Base-by-base conservation (phyloP, 106 monocot genomes). In the Platanthera zijinensis region DNA sequence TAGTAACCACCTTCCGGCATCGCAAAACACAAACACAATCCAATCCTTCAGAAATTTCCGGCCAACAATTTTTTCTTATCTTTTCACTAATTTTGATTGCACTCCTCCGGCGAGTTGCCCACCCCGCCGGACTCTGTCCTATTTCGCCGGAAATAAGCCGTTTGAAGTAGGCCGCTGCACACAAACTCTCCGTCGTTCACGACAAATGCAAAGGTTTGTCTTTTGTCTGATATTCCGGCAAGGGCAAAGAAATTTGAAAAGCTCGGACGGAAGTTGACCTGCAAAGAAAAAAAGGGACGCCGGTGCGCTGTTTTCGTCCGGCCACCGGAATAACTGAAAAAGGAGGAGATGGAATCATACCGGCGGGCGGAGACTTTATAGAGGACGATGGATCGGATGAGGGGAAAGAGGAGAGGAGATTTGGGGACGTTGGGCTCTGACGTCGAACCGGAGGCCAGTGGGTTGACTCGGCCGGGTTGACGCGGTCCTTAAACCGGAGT, bases 1-100 rank as follows among this genome's bases (percentile, higher is more conserved):
- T 78, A 77, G 68, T 83, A 80, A 30, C 72, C 77, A 48, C 78
- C 63, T 50, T 85, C 82, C 82, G 74, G 73, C 82, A 59, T 76
- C 39, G 66, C 56, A 57, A 73, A 48, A 13, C 17, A 48, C 5
- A 10, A 72, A 21, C 19, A 49, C 7, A 51, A 67, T 56, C 67
- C 32, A 15, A 70, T 70, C 11, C 45, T 32, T 32, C 30, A 66
- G 30, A 17, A 30, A 30, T 7, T 32, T 28, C 1, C 18, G 3
- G 66, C 66, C 8, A 11, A 66, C 28, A 18, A 59, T 59, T 4
- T 10, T 25, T 28, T 66, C 12, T 28, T 32, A 66, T 9, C 22
- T 32, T 66, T 17, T 10, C 2, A 30, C 30, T 32, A 4, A 32
- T 11, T 66, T 32, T 66, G 32, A 18, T 59, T 59, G 59, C 59